Conservation (phyloP, 805 yeast genomes). For the Myxozyma geophila region DNA sequence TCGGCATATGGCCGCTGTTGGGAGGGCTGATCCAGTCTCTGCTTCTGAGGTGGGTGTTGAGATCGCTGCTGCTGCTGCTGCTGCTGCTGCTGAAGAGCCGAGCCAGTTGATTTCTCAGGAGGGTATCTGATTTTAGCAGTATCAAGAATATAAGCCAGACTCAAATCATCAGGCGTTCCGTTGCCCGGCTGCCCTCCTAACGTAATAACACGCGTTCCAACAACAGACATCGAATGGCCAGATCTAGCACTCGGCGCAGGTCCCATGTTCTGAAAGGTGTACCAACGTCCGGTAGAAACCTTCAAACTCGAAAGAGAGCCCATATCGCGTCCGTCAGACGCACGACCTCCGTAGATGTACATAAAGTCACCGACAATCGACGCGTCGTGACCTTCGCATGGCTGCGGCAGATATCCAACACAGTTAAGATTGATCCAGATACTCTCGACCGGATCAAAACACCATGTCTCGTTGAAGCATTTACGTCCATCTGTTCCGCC, state of each 20-base stretch:
- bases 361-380: conserved; percentile 75
- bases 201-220: conserved; percentile 70
- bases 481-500: conserved; percentile 87
- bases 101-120: conserved; percentile 39
- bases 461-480: conserved; percentile 76
- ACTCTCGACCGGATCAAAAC: conserved; percentile 69
- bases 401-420: conserved; percentile 76
- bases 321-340: conserved; percentile 68
- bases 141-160: conserved; percentile 65
- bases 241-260: conserved; percentile 79
- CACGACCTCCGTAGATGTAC: conserved; percentile 90
- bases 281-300: conserved; percentile 73
- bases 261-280: conserved; percentile 59
- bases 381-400: conserved; percentile 91
- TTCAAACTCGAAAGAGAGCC: conserved; percentile 75
- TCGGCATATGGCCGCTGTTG: conserved; percentile 3
- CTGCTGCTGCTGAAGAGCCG: conserved; percentile 7
- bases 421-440: conserved; percentile 75
- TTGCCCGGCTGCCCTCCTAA: conserved; percentile 85
- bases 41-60: conserved; percentile 1
- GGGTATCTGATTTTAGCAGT: conserved; percentile 53
- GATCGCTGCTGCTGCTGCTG: conserved; percentile 19
- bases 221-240: conserved; percentile 85
- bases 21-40: not conserved
- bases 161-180: conserved; percentile 54